phyloP scores from a whole-genome alignment of 495 filamentous ascomycete species.

The Elaphomyces granulatus region DNA sequence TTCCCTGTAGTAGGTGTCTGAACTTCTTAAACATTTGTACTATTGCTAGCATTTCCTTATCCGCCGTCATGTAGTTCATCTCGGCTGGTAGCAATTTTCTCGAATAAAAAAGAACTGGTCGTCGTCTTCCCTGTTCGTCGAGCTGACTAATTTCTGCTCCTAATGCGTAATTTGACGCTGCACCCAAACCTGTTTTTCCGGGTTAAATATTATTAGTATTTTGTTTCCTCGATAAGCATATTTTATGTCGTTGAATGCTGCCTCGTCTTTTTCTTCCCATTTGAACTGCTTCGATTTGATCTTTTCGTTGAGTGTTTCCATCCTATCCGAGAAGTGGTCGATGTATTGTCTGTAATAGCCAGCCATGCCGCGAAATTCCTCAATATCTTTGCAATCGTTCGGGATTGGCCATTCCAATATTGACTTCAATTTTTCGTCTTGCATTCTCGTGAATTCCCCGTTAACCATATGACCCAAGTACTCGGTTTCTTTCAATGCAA shows the following conservation, averaged over 20 bases:
- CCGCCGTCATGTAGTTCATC: constrained; percentile 19
- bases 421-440: constrained; percentile 5
- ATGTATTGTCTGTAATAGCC: constrained; percentile 10
- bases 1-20: constrained; percentile 11
- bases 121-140: background rate
- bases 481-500: constrained; percentile 3
- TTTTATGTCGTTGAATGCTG: constrained; percentile 7
- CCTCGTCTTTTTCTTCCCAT: constrained; percentile 1
- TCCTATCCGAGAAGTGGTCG: constrained; percentile 2
- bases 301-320: constrained; percentile 1
- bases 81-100: constrained; percentile 14
- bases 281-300: constrained; percentile 6
- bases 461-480: constrained; percentile 7
- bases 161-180: background rate
- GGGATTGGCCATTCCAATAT: constrained; percentile 3
- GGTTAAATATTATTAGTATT: background rate
- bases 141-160: background rate
- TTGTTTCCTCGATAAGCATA: background rate
- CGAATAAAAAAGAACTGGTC: constrained; percentile 13
- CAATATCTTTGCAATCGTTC: constrained; percentile 3
- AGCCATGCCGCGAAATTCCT: constrained; percentile 6
- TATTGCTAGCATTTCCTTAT: constrained; percentile 18
- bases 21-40: constrained; percentile 16
- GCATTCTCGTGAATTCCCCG: constrained; percentile 2
- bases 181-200: background rate